Percentiles rank a stretch among this genome's conserved stretches.
phyloP scores from a whole-genome alignment of 169 alveolate genomes.

The Perkinsus olseni region DNA sequence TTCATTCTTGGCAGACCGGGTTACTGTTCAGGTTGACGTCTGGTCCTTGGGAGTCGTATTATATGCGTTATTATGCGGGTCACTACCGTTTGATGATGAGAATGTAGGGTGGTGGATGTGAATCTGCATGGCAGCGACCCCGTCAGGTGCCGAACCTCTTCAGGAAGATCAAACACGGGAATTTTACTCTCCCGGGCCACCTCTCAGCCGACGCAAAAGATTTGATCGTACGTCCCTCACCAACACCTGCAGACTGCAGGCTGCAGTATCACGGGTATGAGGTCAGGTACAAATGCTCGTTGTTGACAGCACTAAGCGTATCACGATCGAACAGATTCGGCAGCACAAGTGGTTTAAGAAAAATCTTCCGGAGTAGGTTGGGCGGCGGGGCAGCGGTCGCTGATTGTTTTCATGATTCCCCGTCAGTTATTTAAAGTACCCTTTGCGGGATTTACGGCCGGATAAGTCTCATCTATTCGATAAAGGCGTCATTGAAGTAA shows the following conservation, averaged over 20 bases:
- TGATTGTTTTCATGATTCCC: neutral
- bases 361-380: slow-evolving; percentile 18
- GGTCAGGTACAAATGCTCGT: slow-evolving; percentile 41
- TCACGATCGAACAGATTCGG: slow-evolving; percentile 44
- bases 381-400: neutral
- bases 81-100: slow-evolving; percentile 89
- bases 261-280: neutral
- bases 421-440: neutral
- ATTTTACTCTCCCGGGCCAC: slow-evolving; percentile 73
- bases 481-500: neutral
- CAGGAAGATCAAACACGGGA: slow-evolving; percentile 73
- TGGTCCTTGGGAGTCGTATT: slow-evolving; percentile 96
- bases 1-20: no score
- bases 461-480: neutral
- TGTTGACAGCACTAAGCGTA: slow-evolving; percentile 53
- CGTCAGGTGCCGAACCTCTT: slow-evolving; percentile 51
- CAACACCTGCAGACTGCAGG: no score
- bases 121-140: no score
- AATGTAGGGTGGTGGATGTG: slow-evolving; percentile 34
- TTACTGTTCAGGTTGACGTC: slow-evolving; percentile 82
- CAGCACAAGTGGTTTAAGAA: slow-evolving; percentile 27
- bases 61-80: slow-evolving; percentile 92
- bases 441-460: neutral
- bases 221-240: slow-evolving; percentile 36
- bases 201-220: slow-evolving; percentile 69